Base-by-base conservation (phyloP, 495 filamentous ascomycete species). In the Sordaria brevicollis region DNA sequence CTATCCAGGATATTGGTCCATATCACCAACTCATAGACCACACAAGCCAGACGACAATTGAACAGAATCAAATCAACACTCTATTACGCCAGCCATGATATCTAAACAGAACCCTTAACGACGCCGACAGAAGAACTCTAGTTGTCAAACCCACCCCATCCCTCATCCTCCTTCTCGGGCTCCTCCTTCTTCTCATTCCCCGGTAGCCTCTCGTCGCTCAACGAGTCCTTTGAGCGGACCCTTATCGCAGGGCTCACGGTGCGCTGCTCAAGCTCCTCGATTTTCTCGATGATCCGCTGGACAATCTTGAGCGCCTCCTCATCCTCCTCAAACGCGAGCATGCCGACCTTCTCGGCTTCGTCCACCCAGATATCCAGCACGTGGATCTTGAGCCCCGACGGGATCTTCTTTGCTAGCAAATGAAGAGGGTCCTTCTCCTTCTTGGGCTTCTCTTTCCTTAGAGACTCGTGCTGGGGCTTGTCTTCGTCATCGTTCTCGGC, bases 341-440 rank as follows among this genome's bases (percentile, higher is more conserved):
- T 78, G 65, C 89, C 83, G 38, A 86, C 86, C 75, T 88, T 89
- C 78, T 92, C 91, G 70, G 91, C 78, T 82, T 95, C 93, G 78
- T 96, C 93, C 38, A 96, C 84, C 86, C 92, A 99, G 39, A 97
- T 87, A 84, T 99, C 95, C 70, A 94, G 76, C 25, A 97, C 84
- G 79, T 99, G 95, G 76, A 94, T 90, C 66, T 93, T 83, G 74
- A 99, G 74, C 0, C 95, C 95, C 74, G 94, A 90, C 1, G 93
- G 90, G 6, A 93, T 78, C 65, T 62, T 78, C 39, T 76, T 71
- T 2, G 71, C 77, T 71, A 83, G 85, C 34, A 76, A 66, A 13
- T 62, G 49, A 1, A 62, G 49, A 0, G 49, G 49, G 0, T 62
- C 49, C 25, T 17, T 8, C 49, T 62, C 33, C 49, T 62, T 31